Evolutionary conservation across 1,284 basidiomycete genomes (phyloP), one percentile per base, ranked within the genome.

Genomic region (Ustilago nuda): DNA sequence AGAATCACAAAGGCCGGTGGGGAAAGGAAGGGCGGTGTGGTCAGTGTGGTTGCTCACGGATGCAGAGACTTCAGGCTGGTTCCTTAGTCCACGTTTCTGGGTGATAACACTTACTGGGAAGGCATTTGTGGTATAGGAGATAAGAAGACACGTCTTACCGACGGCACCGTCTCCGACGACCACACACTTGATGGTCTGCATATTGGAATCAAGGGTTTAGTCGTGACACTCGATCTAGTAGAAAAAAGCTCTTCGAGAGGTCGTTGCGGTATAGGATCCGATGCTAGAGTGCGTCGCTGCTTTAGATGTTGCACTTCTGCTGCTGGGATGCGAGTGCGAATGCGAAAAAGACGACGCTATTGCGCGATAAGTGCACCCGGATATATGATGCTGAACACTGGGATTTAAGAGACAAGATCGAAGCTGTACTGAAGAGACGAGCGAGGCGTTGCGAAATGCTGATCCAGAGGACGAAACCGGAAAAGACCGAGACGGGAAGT

Each of bases 81-180:
- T 50, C 23, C 23, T 27, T 27, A 27, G 23, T 27, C 23, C 23
- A 27, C 23, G 23, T 27, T 27, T 27, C 23, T 27, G 23, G 46
- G 33, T 2, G 46, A 33, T 33, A 19, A n/a, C 23, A 80, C 82
- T 57, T 53, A 82, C 82, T 50, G 84, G 84, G 63, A 85, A 85
- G 9, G 84, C 84, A 66, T 85, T 85, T 45, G 84, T 85, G 50
- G 84, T 85, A 76, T 85, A 85, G 48, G 81, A 83, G 70, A 85
- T 85, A 48, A 85, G 75, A 17, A 85, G 75, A 64, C 84, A 85
- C 52, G 84, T 85, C 77, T 85, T 85, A 45, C 84, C 84, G 61
- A 85, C 83, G 58, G 84, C 84, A 83, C 84, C 84, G 70, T 85
- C 83, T 52, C 84, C 84, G 33, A 85, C 84, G 55, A 85, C 84